Base-by-base conservation (phyloP, 805 yeast species). In the Myxozyma vanderwaltii region DNA sequence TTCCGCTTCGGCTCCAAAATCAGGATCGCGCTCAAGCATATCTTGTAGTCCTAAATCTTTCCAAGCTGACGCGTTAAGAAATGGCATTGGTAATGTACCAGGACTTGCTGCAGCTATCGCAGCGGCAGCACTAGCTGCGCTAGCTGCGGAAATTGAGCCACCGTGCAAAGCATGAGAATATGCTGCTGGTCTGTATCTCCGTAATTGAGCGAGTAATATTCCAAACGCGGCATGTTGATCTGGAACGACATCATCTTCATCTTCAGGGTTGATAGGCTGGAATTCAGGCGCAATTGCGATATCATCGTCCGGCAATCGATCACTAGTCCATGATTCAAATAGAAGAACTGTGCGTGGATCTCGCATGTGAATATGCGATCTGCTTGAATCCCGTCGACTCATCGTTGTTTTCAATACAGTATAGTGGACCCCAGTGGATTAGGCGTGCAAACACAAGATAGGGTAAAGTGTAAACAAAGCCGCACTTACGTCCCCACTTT, bases 171-270 rank as follows among this genome's bases (percentile, higher is more conserved):
- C 63, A 27, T 51, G 38, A 6, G 65, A 56, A 38, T 61, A 60
- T 17, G 63, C 54, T 3, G 63, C 63, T 2, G 63, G 64, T 23
- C 64, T 24, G 38, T 59, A 62, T 29, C 65, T n/a, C 3, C 59
- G 44, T n/a, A 62, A 45, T 23, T 63, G 67, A 17, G 68, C 52
- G 15, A 59, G 59, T 27, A 63, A 27, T 38, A 65, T 65, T 29
- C 63, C 66, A 19, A 61, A 59, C 17, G 67, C 65, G 24, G 68
- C 68, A 35, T 65, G 66, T 24, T 65, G 67, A 45, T 65, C 68
- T 7, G 68, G 68, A 17, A 65, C 67, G 1, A 65, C 64, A 50
- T 62, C 68, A 38, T 65, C 68, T 52, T 65, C 68, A 38, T 65
- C 68, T 35, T 65, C 68, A 27, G 63, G 67, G 50, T 60, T 62